Conservation (phyloP, 75 land plant genomes). For the Larix kaempferi region DNA sequence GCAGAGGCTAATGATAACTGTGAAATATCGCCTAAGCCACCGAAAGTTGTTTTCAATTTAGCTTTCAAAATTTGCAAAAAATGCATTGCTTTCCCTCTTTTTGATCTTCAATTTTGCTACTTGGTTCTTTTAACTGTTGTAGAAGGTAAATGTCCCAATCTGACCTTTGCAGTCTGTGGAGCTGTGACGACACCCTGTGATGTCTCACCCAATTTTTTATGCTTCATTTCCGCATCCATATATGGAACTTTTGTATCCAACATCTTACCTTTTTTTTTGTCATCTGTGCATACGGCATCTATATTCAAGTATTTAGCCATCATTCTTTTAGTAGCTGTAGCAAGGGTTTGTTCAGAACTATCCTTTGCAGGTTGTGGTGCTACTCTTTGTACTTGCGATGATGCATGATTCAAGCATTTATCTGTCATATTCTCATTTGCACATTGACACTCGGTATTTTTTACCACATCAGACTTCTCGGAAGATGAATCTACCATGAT, state of each 20-base stretch:
- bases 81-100: too few relatives aligned
- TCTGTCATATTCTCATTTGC: not conserved
- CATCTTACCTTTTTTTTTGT: not conserved
- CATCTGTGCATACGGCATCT: not conserved
- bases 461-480: not conserved
- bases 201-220: not conserved
- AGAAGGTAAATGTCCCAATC: not conserved
- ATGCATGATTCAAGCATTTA: not conserved
- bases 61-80: too few relatives aligned
- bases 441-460: not conserved
- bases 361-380: constrained; percentile 9
- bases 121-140: not conserved
- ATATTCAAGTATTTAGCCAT: not conserved
- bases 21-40: too few relatives aligned
- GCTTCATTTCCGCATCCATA: not conserved
- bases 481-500: constrained; percentile 6
- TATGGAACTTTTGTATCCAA: constrained; percentile 7
- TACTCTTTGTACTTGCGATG: not conserved
- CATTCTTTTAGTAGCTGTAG: not conserved
- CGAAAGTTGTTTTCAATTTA: too few relatives aligned
- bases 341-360: not conserved
- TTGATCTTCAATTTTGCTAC: too few relatives aligned
- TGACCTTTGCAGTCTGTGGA: not conserved
- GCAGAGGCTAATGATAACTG: too few relatives aligned
- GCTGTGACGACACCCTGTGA: not conserved